Evolutionary conservation across 1,284 basidiomycete genomes (phyloP), one percentile per base, ranked within the genome.

Genomic region (Ceratobasidium sp.): DNA sequence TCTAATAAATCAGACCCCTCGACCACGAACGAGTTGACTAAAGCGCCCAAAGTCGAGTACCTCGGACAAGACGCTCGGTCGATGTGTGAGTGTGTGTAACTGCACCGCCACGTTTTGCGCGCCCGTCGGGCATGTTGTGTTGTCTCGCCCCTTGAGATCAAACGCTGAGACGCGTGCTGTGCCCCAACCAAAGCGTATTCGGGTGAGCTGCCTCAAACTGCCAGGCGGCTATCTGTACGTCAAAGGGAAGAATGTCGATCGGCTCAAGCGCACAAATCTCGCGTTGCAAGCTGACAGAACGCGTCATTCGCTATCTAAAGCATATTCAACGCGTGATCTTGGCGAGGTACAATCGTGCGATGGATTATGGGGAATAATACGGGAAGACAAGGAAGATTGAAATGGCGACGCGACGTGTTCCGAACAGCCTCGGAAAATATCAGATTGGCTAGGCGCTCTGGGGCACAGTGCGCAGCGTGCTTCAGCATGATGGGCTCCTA

Each of bases 281-380:
- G 8, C 17, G 3, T 23, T 54, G 23, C 5, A 54, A 23, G 5
- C 31, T 31, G 53, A 56, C 53, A 54, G 51, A 23, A 20, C 23
- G 28, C 26, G 49, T 51, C n/a, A 15, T 37, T 67, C 23, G 49
- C 33, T 67, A 67, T 67, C 65, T 49, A 6, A 20, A 49, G 31
- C 6, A 63, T 6, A 26, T 37, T n/a, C 11, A 35, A 67, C 65
- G 65, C 65, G 65, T 35, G 51, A 51, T 26, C 65, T 67, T 67
- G 65, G 65, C 65, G 45, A 67, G 65, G 65, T 23, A 67, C 65
- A 67, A 67, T 67, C 65, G 65, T 39, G 31, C 64, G 64, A 66
- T 61, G 15, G 53, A 31, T 20, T 17, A 33, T 15, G 37, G 58
- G 58, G 17, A 61, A 61, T 23, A 58, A 42, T 42, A 42, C 37